Evolutionary conservation across 371 early-diverging fungal species (phyloP).

Genomic region (Apophysomyces ossiformis): DNA sequence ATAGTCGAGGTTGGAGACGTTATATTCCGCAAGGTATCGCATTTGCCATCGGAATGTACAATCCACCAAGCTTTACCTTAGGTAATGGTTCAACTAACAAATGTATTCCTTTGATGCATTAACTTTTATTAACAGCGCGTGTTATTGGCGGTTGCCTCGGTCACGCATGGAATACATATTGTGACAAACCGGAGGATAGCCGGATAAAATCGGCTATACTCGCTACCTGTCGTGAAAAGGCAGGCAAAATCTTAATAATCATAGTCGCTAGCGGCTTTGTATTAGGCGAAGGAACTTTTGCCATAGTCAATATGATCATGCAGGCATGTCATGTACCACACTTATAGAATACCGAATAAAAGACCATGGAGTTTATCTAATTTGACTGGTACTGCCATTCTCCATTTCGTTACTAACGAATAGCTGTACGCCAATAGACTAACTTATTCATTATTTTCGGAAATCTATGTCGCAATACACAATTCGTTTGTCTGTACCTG

Average conservation of each 20-base stretch:
- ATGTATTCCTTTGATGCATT: not conserved
- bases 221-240: conserved; percentile 26
- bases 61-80: conserved; percentile 76
- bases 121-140: conserved; percentile 51
- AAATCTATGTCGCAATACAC: too few relatives aligned
- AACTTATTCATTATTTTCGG: not conserved
- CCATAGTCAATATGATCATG: conserved; percentile 60
- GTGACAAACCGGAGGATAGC: conserved; percentile 26
- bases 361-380: too few relatives aligned
- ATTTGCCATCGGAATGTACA: conserved; percentile 87
- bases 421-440: too few relatives aligned
- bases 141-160: conserved; percentile 69
- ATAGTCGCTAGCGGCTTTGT: conserved; percentile 83
- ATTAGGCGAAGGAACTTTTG: conserved; percentile 81
- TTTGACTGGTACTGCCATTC: too few relatives aligned
- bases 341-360: conserved; percentile 26
- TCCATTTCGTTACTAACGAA: too few relatives aligned
- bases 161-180: conserved; percentile 54
- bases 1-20: conserved; percentile 30
- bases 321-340: conserved; percentile 51
- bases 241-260: conserved; percentile 68
- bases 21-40: conserved; percentile 79
- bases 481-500: not conserved
- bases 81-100: not conserved
- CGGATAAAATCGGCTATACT: conserved; percentile 11